A percentile compares a stretch with the other conserved stretches of the same genome.
Conservation (phyloP, 2,329 filamentous ascomycete species). For the Hymenoscyphus repandus region DNA sequence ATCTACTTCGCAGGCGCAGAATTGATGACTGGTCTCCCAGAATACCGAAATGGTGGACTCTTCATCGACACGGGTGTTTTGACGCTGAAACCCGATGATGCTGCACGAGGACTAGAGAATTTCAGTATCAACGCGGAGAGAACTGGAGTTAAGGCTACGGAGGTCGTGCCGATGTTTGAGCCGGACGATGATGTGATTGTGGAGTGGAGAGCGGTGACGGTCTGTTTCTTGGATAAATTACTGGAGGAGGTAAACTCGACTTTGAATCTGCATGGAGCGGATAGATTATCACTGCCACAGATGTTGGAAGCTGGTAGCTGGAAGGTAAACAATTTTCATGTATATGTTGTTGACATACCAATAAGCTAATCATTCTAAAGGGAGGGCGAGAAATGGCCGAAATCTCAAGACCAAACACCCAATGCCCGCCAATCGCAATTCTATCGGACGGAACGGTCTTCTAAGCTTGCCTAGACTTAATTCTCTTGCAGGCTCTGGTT, state of each 20-base stretch:
- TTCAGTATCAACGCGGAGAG: conserved; percentile 67
- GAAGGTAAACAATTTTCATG: conserved; percentile 63
- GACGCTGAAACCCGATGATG: conserved; percentile 65
- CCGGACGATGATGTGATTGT: conserved; percentile 74
- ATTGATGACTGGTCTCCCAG: conserved; percentile 79
- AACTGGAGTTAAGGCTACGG: conserved; percentile 65
- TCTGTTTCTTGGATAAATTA: conserved; percentile 69
- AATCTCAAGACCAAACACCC: conserved; percentile 86
- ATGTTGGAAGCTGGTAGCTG: conserved; percentile 94
- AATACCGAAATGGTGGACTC: conserved; percentile 88
- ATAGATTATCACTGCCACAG: conserved; percentile 74
- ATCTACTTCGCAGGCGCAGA: conserved; percentile 78
- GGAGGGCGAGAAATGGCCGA: conserved; percentile 94
- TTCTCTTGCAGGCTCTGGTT: too few relatives aligned
- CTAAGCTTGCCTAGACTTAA: conserved; percentile 37
- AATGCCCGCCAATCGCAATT: conserved; percentile 85
- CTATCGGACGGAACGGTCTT: conserved; percentile 96
- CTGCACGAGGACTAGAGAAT: conserved; percentile 63
- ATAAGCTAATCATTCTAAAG: conserved; percentile 37
- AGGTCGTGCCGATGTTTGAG: conserved; percentile 69
- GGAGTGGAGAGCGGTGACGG: conserved; percentile 72
- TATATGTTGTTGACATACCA: conserved; percentile 1
- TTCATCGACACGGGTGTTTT: conserved; percentile 81
- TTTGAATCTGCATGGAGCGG: conserved; percentile 62
- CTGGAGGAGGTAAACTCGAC: conserved; percentile 62